phyloP scores from a whole-genome alignment of 495 filamentous ascomycete genomes.

The Neurospora sp. region DNA sequence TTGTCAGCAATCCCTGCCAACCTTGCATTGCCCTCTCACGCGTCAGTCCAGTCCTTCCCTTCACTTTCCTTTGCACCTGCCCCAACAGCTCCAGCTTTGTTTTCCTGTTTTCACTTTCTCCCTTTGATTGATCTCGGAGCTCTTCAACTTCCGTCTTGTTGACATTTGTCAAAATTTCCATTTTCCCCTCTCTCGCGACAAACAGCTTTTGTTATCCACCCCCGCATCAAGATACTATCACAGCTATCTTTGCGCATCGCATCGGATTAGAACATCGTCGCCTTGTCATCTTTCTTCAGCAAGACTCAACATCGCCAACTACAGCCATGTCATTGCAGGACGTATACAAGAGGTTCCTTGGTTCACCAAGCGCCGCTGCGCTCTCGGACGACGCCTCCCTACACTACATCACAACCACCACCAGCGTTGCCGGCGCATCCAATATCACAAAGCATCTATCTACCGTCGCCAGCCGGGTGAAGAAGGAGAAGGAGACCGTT shows the following conservation, averaged over 20 bases:
- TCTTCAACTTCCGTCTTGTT: background rate
- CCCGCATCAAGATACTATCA: background rate
- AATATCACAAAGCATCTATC: constrained; percentile 71
- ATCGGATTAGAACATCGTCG: background rate
- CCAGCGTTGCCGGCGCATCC: constrained; percentile 54
- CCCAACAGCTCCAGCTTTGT: background rate
- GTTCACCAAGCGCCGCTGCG: constrained; percentile 51
- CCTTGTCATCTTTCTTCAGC: background rate
- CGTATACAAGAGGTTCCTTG: constrained; percentile 45
- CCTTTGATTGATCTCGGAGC: background rate
- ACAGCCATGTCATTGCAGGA: background rate
- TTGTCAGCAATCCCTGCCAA: background rate
- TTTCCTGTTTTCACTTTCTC: background rate
- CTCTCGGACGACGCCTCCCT: constrained; percentile 65
- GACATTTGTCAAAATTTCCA: background rate
- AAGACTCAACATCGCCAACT: background rate
- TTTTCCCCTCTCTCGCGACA: background rate
- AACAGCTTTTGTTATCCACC: background rate
- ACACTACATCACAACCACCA: constrained; percentile 88
- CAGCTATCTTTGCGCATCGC: background rate
- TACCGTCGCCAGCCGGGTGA: constrained; percentile 54
- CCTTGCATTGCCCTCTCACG: background rate
- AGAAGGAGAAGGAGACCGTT: constrained; percentile 69
- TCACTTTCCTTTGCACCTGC: background rate
- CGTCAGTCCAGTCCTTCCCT: background rate